phyloP scores from a whole-genome alignment of 2,329 filamentous ascomycete genomes.

The Neophaeococcomyces mojaviensis region DNA sequence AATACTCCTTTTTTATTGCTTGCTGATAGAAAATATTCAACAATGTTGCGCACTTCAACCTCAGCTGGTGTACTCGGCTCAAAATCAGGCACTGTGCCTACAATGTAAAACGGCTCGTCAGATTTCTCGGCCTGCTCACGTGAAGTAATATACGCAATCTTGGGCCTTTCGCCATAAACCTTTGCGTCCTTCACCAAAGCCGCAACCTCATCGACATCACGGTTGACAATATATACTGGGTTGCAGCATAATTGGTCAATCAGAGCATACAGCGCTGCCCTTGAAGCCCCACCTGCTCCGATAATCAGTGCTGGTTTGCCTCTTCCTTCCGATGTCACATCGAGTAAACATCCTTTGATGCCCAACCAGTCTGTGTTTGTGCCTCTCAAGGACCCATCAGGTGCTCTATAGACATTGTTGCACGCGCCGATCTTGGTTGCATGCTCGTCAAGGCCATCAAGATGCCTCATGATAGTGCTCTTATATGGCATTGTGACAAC shows the following conservation, averaged over 20 bases:
- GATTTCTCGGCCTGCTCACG: conserved; percentile 24
- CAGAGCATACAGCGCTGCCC: conserved; percentile 34
- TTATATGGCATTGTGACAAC: conserved; percentile 41
- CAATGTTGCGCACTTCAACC: conserved; percentile 21
- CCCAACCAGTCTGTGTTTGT: conserved; percentile 41
- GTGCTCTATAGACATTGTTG: conserved; percentile 17
- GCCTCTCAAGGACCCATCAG: conserved; percentile 26
- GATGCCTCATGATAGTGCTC: conserved; percentile 23
- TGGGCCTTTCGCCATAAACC: background rate
- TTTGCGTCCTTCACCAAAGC: conserved; percentile 25
- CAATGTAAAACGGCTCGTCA: conserved; percentile 29
- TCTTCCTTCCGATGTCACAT: conserved; percentile 13
- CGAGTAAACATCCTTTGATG: conserved; percentile 31
- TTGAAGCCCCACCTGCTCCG: conserved; percentile 37
- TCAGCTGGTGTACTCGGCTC: conserved; percentile 28
- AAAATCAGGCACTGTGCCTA: conserved; percentile 34
- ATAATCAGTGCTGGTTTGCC: conserved; percentile 30
- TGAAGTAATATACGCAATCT: conserved; percentile 27
- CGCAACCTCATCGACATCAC: conserved; percentile 27
- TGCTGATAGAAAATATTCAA: conserved; percentile 26
- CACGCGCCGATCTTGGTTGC: conserved; percentile 31
- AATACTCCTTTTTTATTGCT: conserved; percentile 27
- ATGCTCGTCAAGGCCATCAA: conserved; percentile 33
- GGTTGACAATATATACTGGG: conserved; percentile 33
- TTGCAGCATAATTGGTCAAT: conserved; percentile 24